phyloP scores from a whole-genome alignment of 768 basidiomycete species.

The Plicaturopsis crispa region DNA sequence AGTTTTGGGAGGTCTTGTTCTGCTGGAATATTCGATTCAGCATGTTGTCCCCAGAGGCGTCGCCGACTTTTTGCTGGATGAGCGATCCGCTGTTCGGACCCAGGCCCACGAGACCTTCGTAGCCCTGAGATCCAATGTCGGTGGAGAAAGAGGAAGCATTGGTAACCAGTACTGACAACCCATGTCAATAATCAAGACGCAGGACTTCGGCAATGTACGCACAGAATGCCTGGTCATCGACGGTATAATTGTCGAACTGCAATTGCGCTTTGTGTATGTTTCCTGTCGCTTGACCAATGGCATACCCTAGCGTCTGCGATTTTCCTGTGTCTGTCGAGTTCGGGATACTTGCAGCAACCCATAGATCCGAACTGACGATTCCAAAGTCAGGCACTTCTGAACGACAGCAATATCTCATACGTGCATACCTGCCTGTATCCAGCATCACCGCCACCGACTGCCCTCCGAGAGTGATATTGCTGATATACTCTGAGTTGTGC shows the following conservation, averaged over 20 bases:
- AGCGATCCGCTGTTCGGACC: constrained; percentile 71
- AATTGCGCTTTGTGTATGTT: constrained; percentile 46
- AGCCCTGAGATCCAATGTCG: constrained; percentile 52
- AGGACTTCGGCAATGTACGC: constrained; percentile 15
- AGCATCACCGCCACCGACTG: constrained; percentile 50
- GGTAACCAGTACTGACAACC: constrained; percentile 47
- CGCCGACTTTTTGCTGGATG: constrained; percentile 48
- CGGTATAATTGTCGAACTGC: constrained; percentile 46
- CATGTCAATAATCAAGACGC: not conserved
- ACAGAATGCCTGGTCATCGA: constrained; percentile 65
- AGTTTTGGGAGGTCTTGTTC: constrained; percentile 48
- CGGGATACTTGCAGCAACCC: constrained; percentile 50
- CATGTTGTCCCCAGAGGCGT: constrained; percentile 43
- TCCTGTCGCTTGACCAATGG: constrained; percentile 62
- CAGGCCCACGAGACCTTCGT: constrained; percentile 67
- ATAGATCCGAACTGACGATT: constrained; percentile 58
- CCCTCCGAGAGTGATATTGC: constrained; percentile 64
- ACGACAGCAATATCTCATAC: not conserved
- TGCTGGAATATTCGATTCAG: constrained; percentile 61
- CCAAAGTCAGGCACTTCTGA: too few relatives aligned
- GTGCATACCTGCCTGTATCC: constrained; percentile 67
- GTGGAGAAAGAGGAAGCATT: constrained; percentile 59
- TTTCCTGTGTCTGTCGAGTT: constrained; percentile 49
- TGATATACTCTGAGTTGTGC: constrained; percentile 66
- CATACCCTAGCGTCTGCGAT: constrained; percentile 51